Percentiles rank a stretch among this genome's conserved stretches.
phyloP scores from a whole-genome alignment of 495 filamentous ascomycete genomes.

The Xylaria curta region DNA sequence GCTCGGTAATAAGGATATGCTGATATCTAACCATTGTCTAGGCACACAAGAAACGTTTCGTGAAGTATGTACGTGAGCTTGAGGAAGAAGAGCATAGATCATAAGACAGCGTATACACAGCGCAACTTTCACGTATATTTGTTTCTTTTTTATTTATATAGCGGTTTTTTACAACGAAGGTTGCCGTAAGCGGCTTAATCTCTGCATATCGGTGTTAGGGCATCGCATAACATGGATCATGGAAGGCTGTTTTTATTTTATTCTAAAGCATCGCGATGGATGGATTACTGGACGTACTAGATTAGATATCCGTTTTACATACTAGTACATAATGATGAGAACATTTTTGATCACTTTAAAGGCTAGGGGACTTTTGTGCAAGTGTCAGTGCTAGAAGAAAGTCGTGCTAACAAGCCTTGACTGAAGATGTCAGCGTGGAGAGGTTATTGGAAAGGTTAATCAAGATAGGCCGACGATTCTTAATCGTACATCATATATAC shows the following conservation, averaged over 20 bases:
- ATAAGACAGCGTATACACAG: slow-evolving; percentile 21
- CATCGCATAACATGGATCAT: slow-evolving; percentile 7
- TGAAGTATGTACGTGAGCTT: slow-evolving; percentile 86
- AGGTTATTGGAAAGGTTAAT: too few relatives aligned
- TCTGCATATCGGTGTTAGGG: slow-evolving; percentile 21
- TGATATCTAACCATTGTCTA: slow-evolving; percentile 33
- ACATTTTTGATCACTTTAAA: not conserved
- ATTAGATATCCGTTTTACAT: not conserved
- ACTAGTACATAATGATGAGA: slow-evolving; percentile 7
- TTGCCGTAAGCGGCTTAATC: not conserved
- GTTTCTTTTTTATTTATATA: not conserved
- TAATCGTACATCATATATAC: too few relatives aligned
- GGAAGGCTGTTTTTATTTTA: not conserved
- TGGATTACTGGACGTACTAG: not conserved
- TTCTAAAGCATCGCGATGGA: not conserved
- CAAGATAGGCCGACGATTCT: too few relatives aligned
- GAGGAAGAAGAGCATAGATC: slow-evolving; percentile 62
- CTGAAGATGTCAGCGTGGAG: too few relatives aligned
- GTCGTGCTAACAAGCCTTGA: too few relatives aligned
- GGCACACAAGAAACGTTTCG: slow-evolving; percentile 95
- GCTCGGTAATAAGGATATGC: not conserved
- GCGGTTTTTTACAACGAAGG: not conserved
- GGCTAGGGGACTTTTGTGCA: not conserved
- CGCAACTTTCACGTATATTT: not conserved
- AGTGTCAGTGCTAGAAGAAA: too few relatives aligned